phyloP scores from a whole-genome alignment of 345 rosid genomes.

The Erucastrum elatum region DNA sequence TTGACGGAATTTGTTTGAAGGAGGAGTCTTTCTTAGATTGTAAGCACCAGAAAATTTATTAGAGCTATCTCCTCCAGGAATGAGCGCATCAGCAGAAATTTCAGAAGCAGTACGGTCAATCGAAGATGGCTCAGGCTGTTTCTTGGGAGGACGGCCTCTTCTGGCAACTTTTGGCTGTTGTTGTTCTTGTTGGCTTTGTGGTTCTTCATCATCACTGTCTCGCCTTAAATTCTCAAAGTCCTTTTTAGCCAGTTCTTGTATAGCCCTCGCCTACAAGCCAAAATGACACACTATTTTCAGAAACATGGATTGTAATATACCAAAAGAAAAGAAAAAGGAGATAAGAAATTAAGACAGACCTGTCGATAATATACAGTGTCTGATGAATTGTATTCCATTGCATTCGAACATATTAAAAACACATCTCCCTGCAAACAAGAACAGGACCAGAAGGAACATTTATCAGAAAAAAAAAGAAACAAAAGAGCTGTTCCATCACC shows the following conservation, averaged over 20 bases:
- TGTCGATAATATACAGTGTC: conserved; percentile 91
- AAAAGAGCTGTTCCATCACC: conserved; percentile 1
- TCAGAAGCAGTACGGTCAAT: conserved; percentile 61
- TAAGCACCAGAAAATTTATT: conserved; percentile 48
- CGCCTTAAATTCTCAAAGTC: conserved; percentile 89
- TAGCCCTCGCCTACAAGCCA: conserved; percentile 68
- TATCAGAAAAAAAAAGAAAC: neutral
- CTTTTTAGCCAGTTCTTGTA: conserved; percentile 88
- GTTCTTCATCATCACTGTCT: conserved; percentile 88
- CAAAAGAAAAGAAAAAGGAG: neutral
- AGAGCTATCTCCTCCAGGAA: conserved; percentile 60
- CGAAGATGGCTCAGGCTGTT: conserved; percentile 57
- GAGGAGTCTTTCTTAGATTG: conserved; percentile 63
- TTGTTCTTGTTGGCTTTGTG: conserved; percentile 50
- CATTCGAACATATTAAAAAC: conserved; percentile 82
- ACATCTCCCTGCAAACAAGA: conserved; percentile 69
- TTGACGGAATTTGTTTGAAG: conserved; percentile 51
- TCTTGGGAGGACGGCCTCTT: conserved; percentile 55
- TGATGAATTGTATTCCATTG: conserved; percentile 92
- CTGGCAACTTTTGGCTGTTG: conserved; percentile 54
- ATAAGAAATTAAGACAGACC: conserved; percentile 48
- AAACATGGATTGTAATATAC: conserved; percentile 12
- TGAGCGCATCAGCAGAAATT: conserved; percentile 63
- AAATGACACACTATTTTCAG: conserved; percentile 28
- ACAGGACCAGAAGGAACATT: neutral